A percentile compares a stretch with the other conserved stretches of the same genome.
Evolutionary conservation across 495 filamentous ascomycete genomes (phyloP).

Genomic region (Lepraria neglecta): DNA sequence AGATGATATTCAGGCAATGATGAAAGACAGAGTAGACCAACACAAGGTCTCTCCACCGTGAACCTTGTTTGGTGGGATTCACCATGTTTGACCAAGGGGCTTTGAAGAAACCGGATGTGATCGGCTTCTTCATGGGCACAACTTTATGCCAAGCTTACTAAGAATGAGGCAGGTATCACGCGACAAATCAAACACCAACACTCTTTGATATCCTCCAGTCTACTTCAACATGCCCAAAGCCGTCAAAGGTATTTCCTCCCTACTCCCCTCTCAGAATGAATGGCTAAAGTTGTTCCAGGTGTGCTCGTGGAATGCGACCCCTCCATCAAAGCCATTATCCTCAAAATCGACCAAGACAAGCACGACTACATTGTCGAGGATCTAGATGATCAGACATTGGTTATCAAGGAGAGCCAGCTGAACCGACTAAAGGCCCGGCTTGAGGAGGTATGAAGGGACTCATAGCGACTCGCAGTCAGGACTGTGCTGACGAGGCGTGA

Average conservation of each 20-base stretch:
- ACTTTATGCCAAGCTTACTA: too few relatives aligned
- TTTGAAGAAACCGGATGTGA: neutral
- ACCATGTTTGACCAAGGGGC: neutral
- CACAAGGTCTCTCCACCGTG: neutral
- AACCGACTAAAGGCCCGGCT: slow-evolving; percentile 51
- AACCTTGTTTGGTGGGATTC: neutral
- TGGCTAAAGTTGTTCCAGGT: slow-evolving; percentile 38
- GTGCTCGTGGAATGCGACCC: slow-evolving; percentile 73
- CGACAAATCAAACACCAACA: too few relatives aligned
- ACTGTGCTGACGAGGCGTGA: neutral
- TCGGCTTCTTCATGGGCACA: slow-evolving; percentile 4
- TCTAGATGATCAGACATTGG: slow-evolving; percentile 61
- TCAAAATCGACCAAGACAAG: slow-evolving; percentile 60
- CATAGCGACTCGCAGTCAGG: neutral
- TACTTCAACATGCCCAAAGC: slow-evolving; percentile 41
- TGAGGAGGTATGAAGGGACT: slow-evolving; percentile 47
- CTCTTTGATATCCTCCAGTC: too few relatives aligned
- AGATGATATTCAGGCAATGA: neutral
- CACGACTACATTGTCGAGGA: slow-evolving; percentile 73
- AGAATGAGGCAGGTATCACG: too few relatives aligned
- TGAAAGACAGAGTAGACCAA: neutral
- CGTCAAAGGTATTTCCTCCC: slow-evolving; percentile 36
- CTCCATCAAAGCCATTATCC: slow-evolving; percentile 69
- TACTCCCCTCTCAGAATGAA: neutral
- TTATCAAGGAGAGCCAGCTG: slow-evolving; percentile 67